Percentiles rank a stretch among this genome's conserved stretches.
Conservation (phyloP, 805 yeast species). For the Schwanniomyces sp. region DNA sequence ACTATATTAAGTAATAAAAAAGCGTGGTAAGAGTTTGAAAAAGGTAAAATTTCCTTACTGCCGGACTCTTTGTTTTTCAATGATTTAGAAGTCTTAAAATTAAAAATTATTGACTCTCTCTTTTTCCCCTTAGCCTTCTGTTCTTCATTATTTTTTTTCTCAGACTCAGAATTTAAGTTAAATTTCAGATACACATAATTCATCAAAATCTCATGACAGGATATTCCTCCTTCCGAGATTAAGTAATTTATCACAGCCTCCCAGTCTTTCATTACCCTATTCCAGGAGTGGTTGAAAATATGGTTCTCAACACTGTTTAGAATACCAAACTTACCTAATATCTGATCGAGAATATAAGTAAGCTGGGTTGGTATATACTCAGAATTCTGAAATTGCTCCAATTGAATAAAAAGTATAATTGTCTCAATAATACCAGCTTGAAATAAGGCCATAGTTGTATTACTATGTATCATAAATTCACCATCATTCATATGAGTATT, state of each 20-base stretch:
- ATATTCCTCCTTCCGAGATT: constrained; percentile 36
- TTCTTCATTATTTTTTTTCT: background rate
- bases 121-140: constrained; percentile 10
- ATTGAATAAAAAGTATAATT: constrained; percentile 34
- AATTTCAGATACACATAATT: constrained; percentile 30
- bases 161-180: constrained; percentile 8
- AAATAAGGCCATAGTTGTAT: constrained; percentile 17
- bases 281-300: constrained; percentile 34
- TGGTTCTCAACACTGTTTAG: constrained; percentile 20
- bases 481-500: constrained; percentile 22
- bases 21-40: constrained; percentile 35
- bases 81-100: constrained; percentile 21
- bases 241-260: constrained; percentile 25
- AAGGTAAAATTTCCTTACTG: constrained; percentile 22
- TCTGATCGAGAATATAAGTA: constrained; percentile 24
- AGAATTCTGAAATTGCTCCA: constrained; percentile 39
- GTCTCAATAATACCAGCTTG: constrained; percentile 36
- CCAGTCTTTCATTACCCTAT: constrained; percentile 28
- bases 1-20: constrained; percentile 27
- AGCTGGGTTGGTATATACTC: constrained; percentile 34
- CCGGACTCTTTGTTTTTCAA: constrained; percentile 15
- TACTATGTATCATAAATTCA: constrained; percentile 20
- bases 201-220: constrained; percentile 35
- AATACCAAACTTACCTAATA: constrained; percentile 30
- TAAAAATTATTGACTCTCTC: constrained; percentile 24